Percentiles rank a stretch among this genome's conserved stretches.
phyloP scores from a whole-genome alignment of 179 eudicot species.

The Silene vulgaris region DNA sequence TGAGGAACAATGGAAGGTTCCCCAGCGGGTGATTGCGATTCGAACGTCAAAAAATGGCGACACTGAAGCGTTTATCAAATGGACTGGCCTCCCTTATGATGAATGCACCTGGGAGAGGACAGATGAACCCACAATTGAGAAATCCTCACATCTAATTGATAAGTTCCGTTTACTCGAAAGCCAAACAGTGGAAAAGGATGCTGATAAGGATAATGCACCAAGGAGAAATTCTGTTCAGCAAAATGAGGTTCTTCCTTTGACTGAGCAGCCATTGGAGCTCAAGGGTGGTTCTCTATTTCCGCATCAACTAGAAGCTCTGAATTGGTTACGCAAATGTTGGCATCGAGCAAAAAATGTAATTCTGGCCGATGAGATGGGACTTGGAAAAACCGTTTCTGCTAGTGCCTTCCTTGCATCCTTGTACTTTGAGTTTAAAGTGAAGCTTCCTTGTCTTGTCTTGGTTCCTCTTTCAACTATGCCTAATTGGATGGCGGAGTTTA shows the following conservation, averaged over 20 bases:
- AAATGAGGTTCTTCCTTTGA: conserved; percentile 54
- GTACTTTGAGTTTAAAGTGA: conserved; percentile 74
- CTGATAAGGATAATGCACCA: conserved; percentile 28
- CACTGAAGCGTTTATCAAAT: conserved; percentile 70
- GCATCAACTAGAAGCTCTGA: conserved; percentile 93
- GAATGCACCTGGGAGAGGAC: conserved; percentile 97
- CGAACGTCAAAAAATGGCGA: conserved; percentile 47
- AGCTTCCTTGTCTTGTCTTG: conserved; percentile 80
- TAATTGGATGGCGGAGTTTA: conserved; percentile 94
- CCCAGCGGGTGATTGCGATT: conserved; percentile 73
- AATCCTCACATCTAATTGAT: conserved; percentile 52
- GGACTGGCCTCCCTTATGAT: conserved; percentile 90
- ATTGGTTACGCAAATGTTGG: conserved; percentile 99
- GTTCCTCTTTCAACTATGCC: conserved; percentile 99
- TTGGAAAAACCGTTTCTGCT: conserved; percentile 94
- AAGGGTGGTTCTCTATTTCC: conserved; percentile 85
- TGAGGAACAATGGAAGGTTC: conserved; percentile 79
- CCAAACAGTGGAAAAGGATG: conserved; percentile 56
- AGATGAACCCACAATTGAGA: conserved; percentile 61
- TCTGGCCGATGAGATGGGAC: conserved; percentile 99
- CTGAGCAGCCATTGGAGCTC: conserved; percentile 86
- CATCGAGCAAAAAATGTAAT: conserved; percentile 79
- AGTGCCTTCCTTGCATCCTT: conserved; percentile 77
- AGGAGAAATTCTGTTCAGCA: conserved; percentile 37
- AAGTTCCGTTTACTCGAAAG: conserved; percentile 54